Percentiles rank a stretch among this genome's conserved stretches.
phyloP scores from a whole-genome alignment of 2,329 filamentous ascomycete genomes.

The Beauveria australis region DNA sequence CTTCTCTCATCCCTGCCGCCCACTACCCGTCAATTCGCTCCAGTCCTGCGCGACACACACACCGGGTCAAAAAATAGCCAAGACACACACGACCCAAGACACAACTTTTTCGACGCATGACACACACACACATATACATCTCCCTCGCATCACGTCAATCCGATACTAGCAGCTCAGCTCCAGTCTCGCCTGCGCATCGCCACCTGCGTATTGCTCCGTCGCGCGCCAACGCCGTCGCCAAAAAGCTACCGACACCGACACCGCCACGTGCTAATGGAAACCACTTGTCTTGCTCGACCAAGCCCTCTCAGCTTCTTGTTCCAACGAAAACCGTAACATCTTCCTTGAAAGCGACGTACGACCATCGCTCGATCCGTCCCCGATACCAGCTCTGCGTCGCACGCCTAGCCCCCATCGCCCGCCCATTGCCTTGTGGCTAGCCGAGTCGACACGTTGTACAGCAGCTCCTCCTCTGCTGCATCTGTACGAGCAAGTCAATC shows the following conservation, averaged over 20 bases:
- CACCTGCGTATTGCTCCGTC: background rate
- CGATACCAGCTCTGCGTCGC: background rate
- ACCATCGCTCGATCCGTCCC: background rate
- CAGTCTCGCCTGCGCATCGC: background rate
- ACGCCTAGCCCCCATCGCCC: background rate
- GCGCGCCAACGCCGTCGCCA: background rate
- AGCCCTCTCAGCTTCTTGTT: background rate
- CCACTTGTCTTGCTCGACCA: background rate
- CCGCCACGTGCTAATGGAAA: constrained; percentile 2
- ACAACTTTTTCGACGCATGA: background rate
- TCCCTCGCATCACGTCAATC: background rate
- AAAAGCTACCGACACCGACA: background rate
- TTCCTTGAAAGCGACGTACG: background rate
- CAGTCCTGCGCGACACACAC: background rate
- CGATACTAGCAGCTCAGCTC: background rate
- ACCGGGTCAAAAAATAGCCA: background rate
- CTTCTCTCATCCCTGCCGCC: background rate
- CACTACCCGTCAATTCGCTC: background rate
- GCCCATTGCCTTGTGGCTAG: background rate
- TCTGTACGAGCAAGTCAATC: background rate
- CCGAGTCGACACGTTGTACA: constrained; percentile 2
- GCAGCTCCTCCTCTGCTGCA: background rate
- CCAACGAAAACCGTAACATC: background rate
- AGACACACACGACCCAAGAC: constrained; percentile 3
- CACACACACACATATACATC: background rate